These are phyloP conservation scores for Phytophthora foliorum DNA, from an alignment of 352 stramenopile species.

Conservation along the genomic window DNA sequence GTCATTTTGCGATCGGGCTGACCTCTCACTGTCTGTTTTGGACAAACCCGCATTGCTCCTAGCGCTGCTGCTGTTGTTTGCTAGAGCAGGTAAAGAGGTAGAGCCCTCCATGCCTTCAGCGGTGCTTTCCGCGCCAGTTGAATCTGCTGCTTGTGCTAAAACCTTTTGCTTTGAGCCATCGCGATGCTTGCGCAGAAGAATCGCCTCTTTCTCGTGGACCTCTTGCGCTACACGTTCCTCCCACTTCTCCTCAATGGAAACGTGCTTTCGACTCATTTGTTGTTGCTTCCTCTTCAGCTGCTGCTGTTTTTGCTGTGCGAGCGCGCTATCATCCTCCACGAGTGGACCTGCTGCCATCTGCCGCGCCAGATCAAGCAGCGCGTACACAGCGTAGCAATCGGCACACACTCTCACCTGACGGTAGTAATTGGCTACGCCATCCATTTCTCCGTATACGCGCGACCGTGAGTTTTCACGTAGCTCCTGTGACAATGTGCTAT, in stretches of 20 bases:
- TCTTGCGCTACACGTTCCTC: constrained; percentile 50
- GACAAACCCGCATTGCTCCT: constrained; percentile 10
- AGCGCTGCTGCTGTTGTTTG: constrained; percentile 12
- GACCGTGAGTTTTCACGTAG: constrained; percentile 60
- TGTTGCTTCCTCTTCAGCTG: constrained; percentile 31
- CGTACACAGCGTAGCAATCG: constrained; percentile 91
- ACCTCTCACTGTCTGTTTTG: constrained; percentile 5
- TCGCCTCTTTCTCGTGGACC: constrained; percentile 62
- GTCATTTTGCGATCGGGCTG: background rate
- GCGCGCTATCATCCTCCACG: constrained; percentile 8
- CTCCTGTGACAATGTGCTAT: constrained; percentile 60
- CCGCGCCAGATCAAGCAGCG: constrained; percentile 80
- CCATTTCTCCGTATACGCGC: constrained; percentile 64
- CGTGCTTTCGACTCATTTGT: constrained; percentile 18
- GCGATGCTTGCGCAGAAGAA: constrained; percentile 26
- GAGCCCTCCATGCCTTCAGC: background rate
- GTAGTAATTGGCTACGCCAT: constrained; percentile 82
- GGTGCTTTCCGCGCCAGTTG: background rate
- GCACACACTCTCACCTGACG: constrained; percentile 86
- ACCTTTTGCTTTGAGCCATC: constrained; percentile 4
- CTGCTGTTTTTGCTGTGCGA: constrained; percentile 37
- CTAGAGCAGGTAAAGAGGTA: constrained; percentile 19
- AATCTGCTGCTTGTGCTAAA: constrained; percentile 1
- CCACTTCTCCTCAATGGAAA: constrained; percentile 56
- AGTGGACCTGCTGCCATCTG: constrained; percentile 37